Conservation (phyloP, 345 rosid genomes). For the Citrus medica region DNA sequence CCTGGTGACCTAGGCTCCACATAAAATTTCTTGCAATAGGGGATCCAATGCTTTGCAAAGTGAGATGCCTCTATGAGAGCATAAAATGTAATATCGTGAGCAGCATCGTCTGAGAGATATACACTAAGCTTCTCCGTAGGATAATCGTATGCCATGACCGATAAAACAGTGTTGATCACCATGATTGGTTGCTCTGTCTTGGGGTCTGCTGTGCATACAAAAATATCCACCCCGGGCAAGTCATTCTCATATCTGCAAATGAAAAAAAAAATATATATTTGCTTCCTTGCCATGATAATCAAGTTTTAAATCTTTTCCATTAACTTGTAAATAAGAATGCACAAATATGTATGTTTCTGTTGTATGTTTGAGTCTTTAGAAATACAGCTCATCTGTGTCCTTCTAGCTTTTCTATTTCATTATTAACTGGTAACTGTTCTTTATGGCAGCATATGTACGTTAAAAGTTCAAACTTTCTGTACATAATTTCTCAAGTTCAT, state of each 20-base stretch:
- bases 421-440: background rate
- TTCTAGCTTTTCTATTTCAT: background rate
- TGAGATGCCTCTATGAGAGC: conserved; percentile 50
- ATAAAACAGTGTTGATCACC: conserved; percentile 49
- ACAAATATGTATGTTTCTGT: too few relatives aligned
- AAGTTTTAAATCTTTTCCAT: too few relatives aligned
- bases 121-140: conserved; percentile 39
- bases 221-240: conserved; percentile 46
- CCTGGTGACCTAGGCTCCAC: conserved; percentile 47
- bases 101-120: conserved; percentile 58
- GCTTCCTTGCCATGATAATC: too few relatives aligned
- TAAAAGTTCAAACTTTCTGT: background rate
- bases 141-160: conserved; percentile 46
- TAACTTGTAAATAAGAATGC: too few relatives aligned
- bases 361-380: too few relatives aligned
- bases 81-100: conserved; percentile 39
- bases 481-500: background rate
- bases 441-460: too few relatives aligned
- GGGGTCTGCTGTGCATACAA: conserved; percentile 57
- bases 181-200: conserved; percentile 44
- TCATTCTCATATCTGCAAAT: conserved; percentile 28
- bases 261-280: too few relatives aligned
- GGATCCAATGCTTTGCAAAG: conserved; percentile 47
- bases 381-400: background rate
- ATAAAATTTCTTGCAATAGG: conserved; percentile 40